Evolutionary conservation across 164 flowering plant species (phyloP).

Genomic region (Buxus sempervirens): DNA sequence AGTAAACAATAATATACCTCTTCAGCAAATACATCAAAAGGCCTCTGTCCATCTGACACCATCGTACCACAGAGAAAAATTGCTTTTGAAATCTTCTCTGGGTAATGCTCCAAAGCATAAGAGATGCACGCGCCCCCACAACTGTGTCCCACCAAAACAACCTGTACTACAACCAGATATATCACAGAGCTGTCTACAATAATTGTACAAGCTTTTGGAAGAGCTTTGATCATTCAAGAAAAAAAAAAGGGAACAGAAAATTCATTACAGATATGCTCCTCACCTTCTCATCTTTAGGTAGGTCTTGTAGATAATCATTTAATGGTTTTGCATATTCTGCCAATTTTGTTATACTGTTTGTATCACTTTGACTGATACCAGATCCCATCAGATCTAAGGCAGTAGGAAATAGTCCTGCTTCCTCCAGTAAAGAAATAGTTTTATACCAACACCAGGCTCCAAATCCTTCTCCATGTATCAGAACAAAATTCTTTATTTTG

Average conservation of each 20-base stretch:
- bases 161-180: slow-evolving; percentile 39
- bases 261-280: background rate
- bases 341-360: slow-evolving; percentile 53
- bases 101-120: slow-evolving; percentile 77
- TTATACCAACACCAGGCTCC: slow-evolving; percentile 99
- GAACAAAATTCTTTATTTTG: slow-evolving; percentile 60
- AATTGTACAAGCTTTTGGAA: background rate
- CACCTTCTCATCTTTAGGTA: slow-evolving; percentile 86
- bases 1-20: slow-evolving; percentile 44
- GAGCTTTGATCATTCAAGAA: too few relatives aligned
- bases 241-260: background rate
- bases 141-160: slow-evolving; percentile 93
- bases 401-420: slow-evolving; percentile 63
- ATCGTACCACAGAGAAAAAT: slow-evolving; percentile 87
- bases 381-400: slow-evolving; percentile 89
- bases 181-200: slow-evolving; percentile 5
- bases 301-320: slow-evolving; percentile 54
- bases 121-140: slow-evolving; percentile 95
- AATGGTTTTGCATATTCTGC: slow-evolving; percentile 83
- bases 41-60: slow-evolving; percentile 79
- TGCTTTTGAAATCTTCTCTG: slow-evolving; percentile 79
- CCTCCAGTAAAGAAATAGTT: slow-evolving; percentile 83
- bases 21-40: slow-evolving; percentile 92
- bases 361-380: slow-evolving; percentile 65
- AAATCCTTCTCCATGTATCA: slow-evolving; percentile 96